Base-by-base conservation (phyloP, 2,329 filamentous ascomycete species). In the Tolypocladium pustulatum region DNA sequence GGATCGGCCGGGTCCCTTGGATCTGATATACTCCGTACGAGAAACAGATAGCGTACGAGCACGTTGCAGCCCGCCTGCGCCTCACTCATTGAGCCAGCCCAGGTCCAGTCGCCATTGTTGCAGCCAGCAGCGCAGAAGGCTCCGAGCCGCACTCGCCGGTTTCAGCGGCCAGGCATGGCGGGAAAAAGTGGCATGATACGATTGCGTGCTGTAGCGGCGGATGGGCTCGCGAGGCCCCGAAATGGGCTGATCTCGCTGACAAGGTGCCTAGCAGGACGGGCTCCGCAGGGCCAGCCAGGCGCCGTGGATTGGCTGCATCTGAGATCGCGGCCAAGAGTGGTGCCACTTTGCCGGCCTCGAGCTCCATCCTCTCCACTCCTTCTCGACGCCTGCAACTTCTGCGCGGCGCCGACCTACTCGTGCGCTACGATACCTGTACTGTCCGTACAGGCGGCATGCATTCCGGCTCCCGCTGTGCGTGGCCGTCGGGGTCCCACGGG, bases 131-230 rank as follows among this genome's bases (percentile, higher is more conserved):
- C 49, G 20, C 27, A 13, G 8, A 12, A 4, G 43, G 25, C 17
- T 10, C 27, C 27, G 27, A 32, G 46, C 46, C 46, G 46, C 20
- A 20, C 49, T 10, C 49, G 20, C 27, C 49, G 27, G 49, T 52
- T 52, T 52, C 49, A 52, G 43, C 43, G 22, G 4, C 41, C n/a
- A 30, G 43, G 25, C 25, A 25, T 10, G 43, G 15, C 17, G 49
- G 49, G 61, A 66, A 69, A n/a, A 71, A 71, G 70, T 71, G 69
- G 69, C 69, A 71, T 71, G 69, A 71, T 67, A 65, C 60, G 68
- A 67, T 68, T 65, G 67, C 60, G 60, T 62, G 63, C 58, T 68
- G 66, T 63, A 59, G 61, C 66, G 57, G 46, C 40, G 59, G 65
- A 66, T 66, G 67, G 67, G 69, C 65, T 63, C 65, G 63, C 64